These are phyloP conservation scores for Golubevia pallescens DNA, from an alignment of 1,284 basidiomycete genomes.

Conservation along the genomic window DNA sequence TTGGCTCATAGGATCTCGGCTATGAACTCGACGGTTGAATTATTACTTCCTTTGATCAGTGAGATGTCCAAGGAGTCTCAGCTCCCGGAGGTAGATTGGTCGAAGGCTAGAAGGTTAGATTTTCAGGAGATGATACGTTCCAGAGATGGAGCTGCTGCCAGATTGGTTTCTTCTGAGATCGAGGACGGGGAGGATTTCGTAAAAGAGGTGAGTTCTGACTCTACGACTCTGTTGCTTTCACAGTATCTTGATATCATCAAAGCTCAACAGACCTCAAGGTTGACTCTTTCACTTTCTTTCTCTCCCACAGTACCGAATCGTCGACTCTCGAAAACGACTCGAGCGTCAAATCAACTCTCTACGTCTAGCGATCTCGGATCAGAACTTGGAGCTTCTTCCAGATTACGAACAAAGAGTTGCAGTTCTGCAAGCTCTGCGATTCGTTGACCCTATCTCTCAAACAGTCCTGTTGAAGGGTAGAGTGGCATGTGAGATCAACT, in stretches of 20 bases:
- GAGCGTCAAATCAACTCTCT: slow-evolving; percentile 72
- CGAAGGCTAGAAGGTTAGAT: slow-evolving; percentile 80
- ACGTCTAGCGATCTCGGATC: slow-evolving; percentile 76
- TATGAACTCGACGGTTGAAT: slow-evolving; percentile 70
- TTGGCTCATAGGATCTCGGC: slow-evolving; percentile 70
- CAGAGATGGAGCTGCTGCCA: slow-evolving; percentile 69
- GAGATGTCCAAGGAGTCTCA: slow-evolving; percentile 68
- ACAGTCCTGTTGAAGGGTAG: slow-evolving; percentile 95
- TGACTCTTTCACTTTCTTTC: background rate
- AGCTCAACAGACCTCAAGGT: slow-evolving; percentile 7
- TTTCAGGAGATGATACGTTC: slow-evolving; percentile 82
- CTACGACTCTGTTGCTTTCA: background rate
- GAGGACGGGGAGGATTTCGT: slow-evolving; percentile 69
- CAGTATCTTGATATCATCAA: too few relatives aligned
- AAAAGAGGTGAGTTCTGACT: slow-evolving; percentile 70
- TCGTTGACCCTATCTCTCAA: slow-evolving; percentile 70
- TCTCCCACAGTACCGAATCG: slow-evolving; percentile 72
- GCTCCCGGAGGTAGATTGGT: slow-evolving; percentile 73
- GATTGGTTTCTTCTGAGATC: slow-evolving; percentile 23
- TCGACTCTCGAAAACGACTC: slow-evolving; percentile 79
- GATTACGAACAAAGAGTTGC: slow-evolving; percentile 94
- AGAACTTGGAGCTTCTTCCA: slow-evolving; percentile 93
- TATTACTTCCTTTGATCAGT: slow-evolving; percentile 67
- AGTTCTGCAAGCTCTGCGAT: too few relatives aligned
- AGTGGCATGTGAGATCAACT: slow-evolving; percentile 99